Evolutionary conservation across 306 rosid genomes (phyloP).

Genomic region (Cicer judaicum): DNA sequence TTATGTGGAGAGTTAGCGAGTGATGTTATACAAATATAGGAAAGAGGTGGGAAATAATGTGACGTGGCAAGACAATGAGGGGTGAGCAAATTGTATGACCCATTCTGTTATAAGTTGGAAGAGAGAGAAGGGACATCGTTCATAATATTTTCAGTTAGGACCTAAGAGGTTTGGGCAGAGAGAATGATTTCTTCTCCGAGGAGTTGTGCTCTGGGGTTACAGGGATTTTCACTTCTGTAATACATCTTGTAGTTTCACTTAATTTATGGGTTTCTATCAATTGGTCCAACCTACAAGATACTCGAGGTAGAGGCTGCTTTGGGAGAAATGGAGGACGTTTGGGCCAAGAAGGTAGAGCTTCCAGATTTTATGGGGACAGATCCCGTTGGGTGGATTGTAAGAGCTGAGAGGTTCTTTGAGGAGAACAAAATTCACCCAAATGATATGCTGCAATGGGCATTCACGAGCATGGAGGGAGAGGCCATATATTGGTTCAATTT

Average conservation of each 20-base stretch:
- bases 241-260: too few species aligned
- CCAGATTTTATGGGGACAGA: background rate
- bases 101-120: background rate
- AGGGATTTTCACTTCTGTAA: too few species aligned
- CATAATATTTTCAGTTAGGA: background rate
- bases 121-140: background rate
- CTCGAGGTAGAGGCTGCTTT: too few species aligned
- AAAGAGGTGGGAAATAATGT: background rate
- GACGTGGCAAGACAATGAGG: background rate
- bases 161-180: background rate
- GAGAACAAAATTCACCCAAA: background rate
- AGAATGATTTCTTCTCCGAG: too few species aligned
- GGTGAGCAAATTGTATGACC: background rate
- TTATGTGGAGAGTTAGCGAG: background rate
- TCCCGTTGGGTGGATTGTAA: background rate
- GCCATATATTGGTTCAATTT: background rate
- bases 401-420: background rate
- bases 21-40: background rate
- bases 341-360: background rate
- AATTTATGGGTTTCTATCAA: too few species aligned
- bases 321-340: background rate
- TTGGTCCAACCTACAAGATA: too few species aligned
- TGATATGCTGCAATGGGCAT: background rate
- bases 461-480: background rate
- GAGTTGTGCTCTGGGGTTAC: too few species aligned